Conservation (phyloP, 306 rosid genomes). For the Gynostemma pentaphyllum region DNA sequence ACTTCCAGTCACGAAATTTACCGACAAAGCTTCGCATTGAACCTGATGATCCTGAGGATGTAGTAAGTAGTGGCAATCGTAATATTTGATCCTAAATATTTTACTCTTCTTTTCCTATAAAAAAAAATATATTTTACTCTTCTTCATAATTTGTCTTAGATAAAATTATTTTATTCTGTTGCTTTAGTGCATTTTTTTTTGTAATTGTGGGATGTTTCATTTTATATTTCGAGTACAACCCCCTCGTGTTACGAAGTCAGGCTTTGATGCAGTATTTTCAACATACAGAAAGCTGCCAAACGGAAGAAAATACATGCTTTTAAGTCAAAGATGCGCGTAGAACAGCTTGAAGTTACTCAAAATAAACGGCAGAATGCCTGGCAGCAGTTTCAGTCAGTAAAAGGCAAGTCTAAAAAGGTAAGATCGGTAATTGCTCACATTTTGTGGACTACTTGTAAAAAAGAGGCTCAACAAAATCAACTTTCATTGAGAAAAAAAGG, state of each 20-base stretch:
- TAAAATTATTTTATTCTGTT: background rate
- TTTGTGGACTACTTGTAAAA: background rate
- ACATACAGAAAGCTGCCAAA: slow-evolving; percentile 63
- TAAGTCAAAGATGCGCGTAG: slow-evolving; percentile 94
- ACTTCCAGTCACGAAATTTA: slow-evolving; percentile 60
- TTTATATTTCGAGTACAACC: background rate
- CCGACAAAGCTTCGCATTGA: slow-evolving; percentile 93
- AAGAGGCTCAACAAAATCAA: too few species aligned
- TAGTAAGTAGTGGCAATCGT: slow-evolving; percentile 33
- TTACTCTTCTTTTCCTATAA: too few species aligned
- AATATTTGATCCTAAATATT: background rate
- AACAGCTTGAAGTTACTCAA: slow-evolving; percentile 93
- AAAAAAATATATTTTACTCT: too few species aligned
- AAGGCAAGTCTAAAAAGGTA: slow-evolving; percentile 97
- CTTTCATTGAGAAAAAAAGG: too few species aligned
- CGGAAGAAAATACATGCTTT: slow-evolving; percentile 94
- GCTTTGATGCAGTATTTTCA: slow-evolving; percentile 16
- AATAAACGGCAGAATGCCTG: slow-evolving; percentile 98
- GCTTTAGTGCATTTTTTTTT: background rate
- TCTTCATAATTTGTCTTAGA: background rate
- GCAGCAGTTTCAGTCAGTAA: slow-evolving; percentile 94
- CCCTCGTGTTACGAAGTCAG: background rate
- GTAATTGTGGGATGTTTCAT: background rate
- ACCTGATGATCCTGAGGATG: slow-evolving; percentile 93
- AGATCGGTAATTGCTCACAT: background rate